Evolutionary conservation across 2,329 filamentous ascomycete species (phyloP).

Genomic region (Verticillium nonalfalfae): DNA sequence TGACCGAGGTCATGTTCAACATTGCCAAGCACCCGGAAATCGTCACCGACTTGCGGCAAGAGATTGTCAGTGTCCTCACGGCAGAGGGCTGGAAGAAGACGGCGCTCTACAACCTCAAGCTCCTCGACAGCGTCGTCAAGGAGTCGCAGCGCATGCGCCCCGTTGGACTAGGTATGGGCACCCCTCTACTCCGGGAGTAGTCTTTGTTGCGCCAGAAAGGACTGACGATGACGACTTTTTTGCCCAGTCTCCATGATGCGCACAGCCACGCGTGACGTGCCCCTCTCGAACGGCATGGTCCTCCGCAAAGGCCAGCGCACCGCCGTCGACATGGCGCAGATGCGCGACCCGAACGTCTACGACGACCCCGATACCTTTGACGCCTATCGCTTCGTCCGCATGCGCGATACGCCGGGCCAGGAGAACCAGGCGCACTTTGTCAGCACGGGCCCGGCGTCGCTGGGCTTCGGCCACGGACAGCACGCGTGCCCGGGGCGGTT

Average conservation of each 20-base stretch:
- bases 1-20: constrained; percentile 30
- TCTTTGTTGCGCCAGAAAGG: too few species aligned
- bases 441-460: constrained; percentile 30
- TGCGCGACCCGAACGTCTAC: constrained; percentile 2
- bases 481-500: constrained; percentile 43
- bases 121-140: constrained; percentile 15
- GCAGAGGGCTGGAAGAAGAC: constrained; percentile 28
- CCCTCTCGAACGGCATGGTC: constrained; percentile 4
- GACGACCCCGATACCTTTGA: constrained; percentile 1
- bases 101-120: constrained; percentile 27
- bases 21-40: constrained; percentile 30
- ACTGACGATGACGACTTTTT: too few species aligned
- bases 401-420: neutral
- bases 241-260: constrained; percentile 3
- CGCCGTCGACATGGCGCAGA: constrained; percentile 1
- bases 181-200: neutral
- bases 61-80: constrained; percentile 27
- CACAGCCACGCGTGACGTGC: neutral
- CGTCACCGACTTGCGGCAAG: constrained; percentile 31
- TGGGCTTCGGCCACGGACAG: constrained; percentile 40
- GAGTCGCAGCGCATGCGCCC: neutral
- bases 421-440: constrained; percentile 27
- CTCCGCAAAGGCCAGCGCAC: constrained; percentile 5
- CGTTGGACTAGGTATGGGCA: neutral
- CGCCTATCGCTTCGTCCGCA: constrained; percentile 2